A percentile compares a stretch with the other conserved stretches of the same genome.
Conservation (phyloP, 257 asterid genomes). For the Capsicum pubescens region DNA sequence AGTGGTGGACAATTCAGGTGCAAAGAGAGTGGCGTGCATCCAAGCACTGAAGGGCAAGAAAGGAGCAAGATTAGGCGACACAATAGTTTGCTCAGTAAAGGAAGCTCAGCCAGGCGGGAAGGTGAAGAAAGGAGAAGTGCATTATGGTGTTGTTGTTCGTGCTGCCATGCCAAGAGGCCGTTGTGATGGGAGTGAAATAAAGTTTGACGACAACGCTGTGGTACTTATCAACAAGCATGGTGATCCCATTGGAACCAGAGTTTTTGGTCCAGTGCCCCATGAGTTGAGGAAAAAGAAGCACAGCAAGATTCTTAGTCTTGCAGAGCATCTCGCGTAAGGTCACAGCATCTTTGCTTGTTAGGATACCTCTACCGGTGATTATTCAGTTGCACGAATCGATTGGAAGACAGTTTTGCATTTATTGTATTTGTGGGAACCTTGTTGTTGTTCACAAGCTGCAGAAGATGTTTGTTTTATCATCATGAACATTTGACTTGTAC, state of each 20-base stretch:
- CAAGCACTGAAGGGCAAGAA: slow-evolving; percentile 87
- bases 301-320: slow-evolving; percentile 96
- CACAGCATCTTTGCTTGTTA: neutral
- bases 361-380: neutral
- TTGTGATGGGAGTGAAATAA: slow-evolving; percentile 87
- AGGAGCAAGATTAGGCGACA: slow-evolving; percentile 93
- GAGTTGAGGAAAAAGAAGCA: slow-evolving; percentile 96
- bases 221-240: slow-evolving; percentile 90
- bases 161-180: slow-evolving; percentile 94
- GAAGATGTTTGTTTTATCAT: neutral
- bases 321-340: slow-evolving; percentile 69
- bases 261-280: slow-evolving; percentile 92
- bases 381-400: neutral
- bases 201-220: slow-evolving; percentile 90
- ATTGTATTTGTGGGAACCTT: neutral
- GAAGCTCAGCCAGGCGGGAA: slow-evolving; percentile 92
- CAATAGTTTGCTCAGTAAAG: slow-evolving; percentile 83
- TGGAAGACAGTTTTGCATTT: neutral
- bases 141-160: slow-evolving; percentile 84
- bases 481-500: slow-evolving; percentile 12
- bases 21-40: slow-evolving; percentile 86
- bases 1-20: slow-evolving; percentile 96
- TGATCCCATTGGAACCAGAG: slow-evolving; percentile 96
- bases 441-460: slow-evolving; percentile 6
- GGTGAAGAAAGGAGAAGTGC: slow-evolving; percentile 89